Conservation (phyloP, 768 basidiomycete species). For the Stropharia rugosoannulata region DNA sequence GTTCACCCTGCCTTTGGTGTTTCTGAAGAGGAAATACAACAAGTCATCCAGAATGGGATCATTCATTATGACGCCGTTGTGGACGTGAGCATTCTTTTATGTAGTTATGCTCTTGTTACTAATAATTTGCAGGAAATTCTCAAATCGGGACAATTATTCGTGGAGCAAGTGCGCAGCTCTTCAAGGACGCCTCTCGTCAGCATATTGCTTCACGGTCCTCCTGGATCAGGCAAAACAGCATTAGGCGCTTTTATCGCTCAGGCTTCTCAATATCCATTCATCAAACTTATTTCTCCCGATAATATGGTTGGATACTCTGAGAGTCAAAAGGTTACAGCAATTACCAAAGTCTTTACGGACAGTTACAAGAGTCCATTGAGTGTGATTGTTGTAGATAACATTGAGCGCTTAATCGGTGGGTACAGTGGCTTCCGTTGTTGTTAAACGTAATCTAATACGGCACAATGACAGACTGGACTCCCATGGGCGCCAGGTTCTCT, state of each 20-base stretch:
- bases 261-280: conserved; percentile 94
- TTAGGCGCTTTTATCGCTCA: conserved; percentile 93
- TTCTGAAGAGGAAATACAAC: conserved; percentile 91
- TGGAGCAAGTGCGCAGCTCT: conserved; percentile 91
- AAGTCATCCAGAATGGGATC: conserved; percentile 95
- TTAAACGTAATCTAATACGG: not conserved
- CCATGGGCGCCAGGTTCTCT: conserved; percentile 95
- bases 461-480: conserved; percentile 80
- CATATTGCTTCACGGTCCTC: conserved; percentile 83
- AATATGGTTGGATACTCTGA: conserved; percentile 98
- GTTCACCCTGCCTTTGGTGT: conserved; percentile 98
- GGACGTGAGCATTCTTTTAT: conserved; percentile 57
- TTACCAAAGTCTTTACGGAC: conserved; percentile 92
- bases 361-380: conserved; percentile 97
- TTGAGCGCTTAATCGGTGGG: conserved; percentile 90
- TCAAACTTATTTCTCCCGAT: conserved; percentile 95
- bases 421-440: not conserved
- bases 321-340: conserved; percentile 83
- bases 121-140: conserved; percentile 65
- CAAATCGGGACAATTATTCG: conserved; percentile 82
- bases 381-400: conserved; percentile 92
- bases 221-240: conserved; percentile 94
- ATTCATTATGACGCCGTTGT: conserved; percentile 78
- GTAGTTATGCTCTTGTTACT: not conserved
- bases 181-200: conserved; percentile 91